Evolutionary conservation across 768 basidiomycete species (phyloP).

Genomic region (Austroboletus festivus): DNA sequence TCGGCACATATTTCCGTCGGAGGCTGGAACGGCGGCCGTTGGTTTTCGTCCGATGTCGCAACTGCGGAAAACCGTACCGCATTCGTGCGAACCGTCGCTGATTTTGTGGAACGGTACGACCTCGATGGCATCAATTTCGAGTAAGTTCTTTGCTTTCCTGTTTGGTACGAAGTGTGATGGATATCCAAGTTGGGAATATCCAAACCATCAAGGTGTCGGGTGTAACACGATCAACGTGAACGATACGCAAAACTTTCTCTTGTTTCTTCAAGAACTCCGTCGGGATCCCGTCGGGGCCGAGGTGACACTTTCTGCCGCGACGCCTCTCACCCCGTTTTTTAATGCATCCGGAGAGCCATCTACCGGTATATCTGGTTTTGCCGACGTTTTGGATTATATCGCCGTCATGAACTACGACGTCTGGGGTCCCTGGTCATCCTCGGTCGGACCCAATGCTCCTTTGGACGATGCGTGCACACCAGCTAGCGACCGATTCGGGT

Average conservation of each 20-base stretch:
- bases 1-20: constrained; percentile 60
- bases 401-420: constrained; percentile 65
- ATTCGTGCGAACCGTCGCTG: constrained; percentile 59
- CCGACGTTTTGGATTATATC: constrained; percentile 57
- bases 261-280: constrained; percentile 68
- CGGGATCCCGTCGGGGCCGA: constrained; percentile 45
- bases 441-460: constrained; percentile 11
- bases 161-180: not conserved
- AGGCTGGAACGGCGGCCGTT: constrained; percentile 65
- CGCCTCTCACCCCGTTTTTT: constrained; percentile 59
- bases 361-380: constrained; percentile 54
- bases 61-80: constrained; percentile 54
- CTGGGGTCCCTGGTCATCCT: constrained; percentile 32
- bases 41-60: constrained; percentile 60
- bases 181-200: constrained; percentile 78
- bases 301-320: constrained; percentile 65
- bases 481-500: not conserved
- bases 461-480: not conserved
- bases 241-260: constrained; percentile 74
- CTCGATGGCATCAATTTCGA: constrained; percentile 53
- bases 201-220: constrained; percentile 58
- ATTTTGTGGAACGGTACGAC: constrained; percentile 45
- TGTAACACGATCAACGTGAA: constrained; percentile 57
- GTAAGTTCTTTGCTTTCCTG: constrained; percentile 11
- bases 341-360: constrained; percentile 50